A percentile compares a stretch with the other conserved stretches of the same genome.
phyloP scores from a whole-genome alignment of 352 stramenopile genomes.

The Globisporangium viniferum region DNA sequence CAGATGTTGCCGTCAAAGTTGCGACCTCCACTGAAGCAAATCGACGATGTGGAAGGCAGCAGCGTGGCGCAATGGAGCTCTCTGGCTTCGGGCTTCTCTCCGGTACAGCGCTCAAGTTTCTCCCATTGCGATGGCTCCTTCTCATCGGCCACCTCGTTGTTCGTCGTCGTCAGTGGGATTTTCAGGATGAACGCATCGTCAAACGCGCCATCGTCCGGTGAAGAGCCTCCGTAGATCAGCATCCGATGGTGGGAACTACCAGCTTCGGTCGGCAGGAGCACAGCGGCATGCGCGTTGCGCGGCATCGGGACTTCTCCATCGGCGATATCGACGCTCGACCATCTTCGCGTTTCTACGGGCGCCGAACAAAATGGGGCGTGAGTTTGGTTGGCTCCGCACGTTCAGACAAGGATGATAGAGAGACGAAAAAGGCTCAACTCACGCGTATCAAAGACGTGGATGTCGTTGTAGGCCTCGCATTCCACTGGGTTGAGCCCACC shows the following conservation, averaged over 20 bases:
- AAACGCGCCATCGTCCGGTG: slow-evolving; percentile 44
- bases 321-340: slow-evolving; percentile 23
- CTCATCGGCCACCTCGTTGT: background rate
- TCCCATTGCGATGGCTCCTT: slow-evolving; percentile 27
- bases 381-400: background rate
- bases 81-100: slow-evolving; percentile 35
- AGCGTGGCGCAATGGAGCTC: slow-evolving; percentile 46
- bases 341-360: slow-evolving; percentile 20
- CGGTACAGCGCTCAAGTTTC: slow-evolving; percentile 15
- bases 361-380: background rate
- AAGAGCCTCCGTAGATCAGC: slow-evolving; percentile 62
- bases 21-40: slow-evolving; percentile 51
- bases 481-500: slow-evolving; percentile 46
- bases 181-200: slow-evolving; percentile 56
- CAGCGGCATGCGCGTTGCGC: slow-evolving; percentile 55
- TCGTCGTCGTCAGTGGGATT: slow-evolving; percentile 15
- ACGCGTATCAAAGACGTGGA: slow-evolving; percentile 49
- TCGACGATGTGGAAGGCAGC: slow-evolving; percentile 9
- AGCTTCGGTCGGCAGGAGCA: slow-evolving; percentile 24
- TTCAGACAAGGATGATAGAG: background rate
- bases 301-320: slow-evolving; percentile 38
- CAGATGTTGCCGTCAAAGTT: slow-evolving; percentile 52
- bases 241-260: slow-evolving; percentile 22
- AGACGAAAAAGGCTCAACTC: background rate
- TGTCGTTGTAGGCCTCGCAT: slow-evolving; percentile 52